Evolutionary conservation across 2,329 filamentous ascomycete genomes (phyloP).

Genomic region (Colletotrichum phormii): DNA sequence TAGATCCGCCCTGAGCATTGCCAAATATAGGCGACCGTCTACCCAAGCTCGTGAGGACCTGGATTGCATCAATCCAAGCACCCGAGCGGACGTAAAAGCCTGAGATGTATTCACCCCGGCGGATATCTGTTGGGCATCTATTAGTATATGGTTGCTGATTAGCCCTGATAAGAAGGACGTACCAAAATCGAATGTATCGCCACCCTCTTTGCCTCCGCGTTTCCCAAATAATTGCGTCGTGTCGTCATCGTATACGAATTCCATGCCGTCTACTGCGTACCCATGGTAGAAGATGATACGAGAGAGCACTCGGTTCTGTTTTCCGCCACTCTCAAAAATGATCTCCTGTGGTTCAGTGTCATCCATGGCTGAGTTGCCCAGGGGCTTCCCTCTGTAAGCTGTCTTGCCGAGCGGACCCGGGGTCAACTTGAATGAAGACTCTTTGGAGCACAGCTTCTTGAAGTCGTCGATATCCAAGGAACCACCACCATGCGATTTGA

Average conservation of each 20-base stretch:
- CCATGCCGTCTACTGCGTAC: slow-evolving; percentile 78
- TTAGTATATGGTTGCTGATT: slow-evolving; percentile 37
- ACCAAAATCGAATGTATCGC: slow-evolving; percentile 83
- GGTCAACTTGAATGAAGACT: slow-evolving; percentile 78
- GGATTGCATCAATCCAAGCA: slow-evolving; percentile 87
- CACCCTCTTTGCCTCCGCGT: slow-evolving; percentile 75
- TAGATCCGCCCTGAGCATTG: slow-evolving; percentile 81
- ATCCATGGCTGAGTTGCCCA: slow-evolving; percentile 79
- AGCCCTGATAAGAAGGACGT: slow-evolving; percentile 46
- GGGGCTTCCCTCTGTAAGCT: slow-evolving; percentile 80
- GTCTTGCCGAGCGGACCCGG: slow-evolving; percentile 70
- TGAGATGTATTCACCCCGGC: slow-evolving; percentile 85
- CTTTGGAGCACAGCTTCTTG: slow-evolving; percentile 75
- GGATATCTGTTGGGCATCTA: slow-evolving; percentile 70
- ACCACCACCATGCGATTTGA: slow-evolving; percentile 82
- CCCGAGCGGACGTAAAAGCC: slow-evolving; percentile 88
- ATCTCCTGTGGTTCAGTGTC: slow-evolving; percentile 78
- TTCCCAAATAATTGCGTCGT: slow-evolving; percentile 90
- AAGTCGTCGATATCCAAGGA: slow-evolving; percentile 84
- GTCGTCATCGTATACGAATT: slow-evolving; percentile 92
- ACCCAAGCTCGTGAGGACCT: slow-evolving; percentile 90
- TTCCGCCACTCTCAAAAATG: slow-evolving; percentile 76
- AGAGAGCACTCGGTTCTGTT: slow-evolving; percentile 79
- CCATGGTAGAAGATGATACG: slow-evolving; percentile 83
- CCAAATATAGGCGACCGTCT: slow-evolving; percentile 88